A percentile compares a stretch with the other conserved stretches of the same genome.
These are phyloP conservation scores for Domatiomyces globalis DNA, from an alignment of 2,329 filamentous ascomycete genomes.

Conservation along the genomic window DNA sequence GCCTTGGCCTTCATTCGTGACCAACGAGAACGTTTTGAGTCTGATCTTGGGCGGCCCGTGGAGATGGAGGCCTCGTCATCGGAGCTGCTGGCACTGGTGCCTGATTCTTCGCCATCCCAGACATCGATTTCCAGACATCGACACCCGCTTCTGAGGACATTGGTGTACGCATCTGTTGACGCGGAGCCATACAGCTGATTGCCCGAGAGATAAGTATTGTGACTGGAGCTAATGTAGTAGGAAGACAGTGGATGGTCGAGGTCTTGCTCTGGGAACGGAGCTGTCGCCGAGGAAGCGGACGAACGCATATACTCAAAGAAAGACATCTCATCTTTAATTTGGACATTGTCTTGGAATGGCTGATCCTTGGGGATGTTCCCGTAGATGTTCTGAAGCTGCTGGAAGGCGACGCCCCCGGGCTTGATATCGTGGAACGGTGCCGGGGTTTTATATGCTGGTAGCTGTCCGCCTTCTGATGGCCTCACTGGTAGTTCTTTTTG, in stretches of 20 bases:
- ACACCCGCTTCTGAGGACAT: conserved; percentile 61
- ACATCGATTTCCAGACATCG: conserved; percentile 92
- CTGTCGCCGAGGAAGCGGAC: conserved; percentile 33
- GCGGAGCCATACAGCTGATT: conserved; percentile 71
- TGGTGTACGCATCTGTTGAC: conserved; percentile 63
- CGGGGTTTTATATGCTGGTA: neutral
- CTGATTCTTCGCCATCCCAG: conserved; percentile 57
- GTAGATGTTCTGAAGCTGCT: conserved; percentile 13
- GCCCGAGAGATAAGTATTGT: conserved; percentile 83
- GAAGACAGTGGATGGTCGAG: conserved; percentile 59
- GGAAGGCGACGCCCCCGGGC: neutral
- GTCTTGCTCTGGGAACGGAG: conserved; percentile 22
- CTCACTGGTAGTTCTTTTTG: neutral
- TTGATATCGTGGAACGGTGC: neutral
- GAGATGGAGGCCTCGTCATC: conserved; percentile 9
- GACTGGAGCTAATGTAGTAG: conserved; percentile 88
- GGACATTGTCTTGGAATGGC: conserved; percentile 9
- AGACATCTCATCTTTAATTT: conserved; percentile 10
- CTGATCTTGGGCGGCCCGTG: conserved; percentile 2
- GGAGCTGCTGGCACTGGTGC: conserved; percentile 19
- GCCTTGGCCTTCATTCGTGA: conserved; percentile 13
- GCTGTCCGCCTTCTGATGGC: neutral
- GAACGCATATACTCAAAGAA: conserved; percentile 32
- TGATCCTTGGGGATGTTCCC: conserved; percentile 16
- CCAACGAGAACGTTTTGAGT: conserved; percentile 13